These are phyloP conservation scores for Leishmania braziliensis DNA, from an alignment of 208 protist genomes.

Conservation along the genomic window DNA sequence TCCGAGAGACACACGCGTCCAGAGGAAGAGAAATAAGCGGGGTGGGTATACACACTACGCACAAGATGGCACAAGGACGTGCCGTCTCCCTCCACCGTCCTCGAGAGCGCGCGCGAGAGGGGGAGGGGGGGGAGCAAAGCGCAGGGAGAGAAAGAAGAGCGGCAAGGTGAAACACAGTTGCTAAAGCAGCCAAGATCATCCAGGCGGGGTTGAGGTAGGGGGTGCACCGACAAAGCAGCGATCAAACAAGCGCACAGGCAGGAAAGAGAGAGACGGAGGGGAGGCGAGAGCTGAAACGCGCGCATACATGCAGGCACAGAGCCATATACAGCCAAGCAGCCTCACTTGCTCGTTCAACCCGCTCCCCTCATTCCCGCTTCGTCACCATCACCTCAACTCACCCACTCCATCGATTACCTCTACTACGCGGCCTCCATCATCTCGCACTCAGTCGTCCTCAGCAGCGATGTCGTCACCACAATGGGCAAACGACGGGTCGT, in stretches of 20 bases:
- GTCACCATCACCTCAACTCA: not conserved
- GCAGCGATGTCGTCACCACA: constrained; percentile 47
- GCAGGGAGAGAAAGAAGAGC: not conserved
- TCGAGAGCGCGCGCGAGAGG: not conserved
- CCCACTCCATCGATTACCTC: not conserved
- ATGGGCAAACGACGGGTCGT: constrained; percentile 47
- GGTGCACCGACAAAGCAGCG: not conserved
- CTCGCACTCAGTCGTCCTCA: constrained; percentile 52
- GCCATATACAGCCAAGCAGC: not conserved
- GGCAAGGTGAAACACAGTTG: not conserved
- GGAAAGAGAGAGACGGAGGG: not conserved
- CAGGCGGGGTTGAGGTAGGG: not conserved
- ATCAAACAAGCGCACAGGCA: not conserved
- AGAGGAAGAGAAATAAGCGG: constrained; percentile 5
- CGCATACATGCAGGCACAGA: not conserved
- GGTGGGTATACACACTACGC: not conserved
- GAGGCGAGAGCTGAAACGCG: not conserved
- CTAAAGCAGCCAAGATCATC: not conserved
- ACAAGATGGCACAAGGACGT: not conserved
- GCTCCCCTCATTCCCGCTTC: not conserved
- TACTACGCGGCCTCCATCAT: not conserved
- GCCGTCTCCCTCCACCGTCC: not conserved
- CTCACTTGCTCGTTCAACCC: not conserved
- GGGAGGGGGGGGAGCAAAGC: not conserved
- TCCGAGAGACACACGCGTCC: constrained; percentile 1